phyloP scores from a whole-genome alignment of 2,329 filamentous ascomycete species.

The Aspergillus amoenus region DNA sequence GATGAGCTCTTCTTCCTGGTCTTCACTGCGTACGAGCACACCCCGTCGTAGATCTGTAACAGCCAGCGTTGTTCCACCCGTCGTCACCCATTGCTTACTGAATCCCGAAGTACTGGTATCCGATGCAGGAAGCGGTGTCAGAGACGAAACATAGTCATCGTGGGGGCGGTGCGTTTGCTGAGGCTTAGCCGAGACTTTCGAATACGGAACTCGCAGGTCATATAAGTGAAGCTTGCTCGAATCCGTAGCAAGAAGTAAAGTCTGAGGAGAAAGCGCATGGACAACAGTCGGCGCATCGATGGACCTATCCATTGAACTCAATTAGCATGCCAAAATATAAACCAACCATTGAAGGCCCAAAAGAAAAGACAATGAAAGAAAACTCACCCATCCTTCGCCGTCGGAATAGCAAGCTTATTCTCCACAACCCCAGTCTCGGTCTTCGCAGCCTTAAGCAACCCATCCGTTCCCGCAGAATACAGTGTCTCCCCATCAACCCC shows the following conservation, averaged over 20 bases:
- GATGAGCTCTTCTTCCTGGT: slow-evolving; percentile 93
- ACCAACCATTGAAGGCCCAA: not conserved
- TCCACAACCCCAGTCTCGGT: slow-evolving; percentile 65
- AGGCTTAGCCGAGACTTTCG: slow-evolving; percentile 61
- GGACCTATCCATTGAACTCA: slow-evolving; percentile 27
- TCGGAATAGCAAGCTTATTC: slow-evolving; percentile 78
- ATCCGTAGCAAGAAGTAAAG: slow-evolving; percentile 84
- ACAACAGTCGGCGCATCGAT: slow-evolving; percentile 77
- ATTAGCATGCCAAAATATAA: not conserved
- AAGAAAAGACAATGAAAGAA: not conserved
- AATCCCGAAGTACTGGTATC: slow-evolving; percentile 81
- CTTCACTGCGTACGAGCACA: slow-evolving; percentile 83
- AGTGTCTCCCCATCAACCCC: slow-evolving; percentile 71
- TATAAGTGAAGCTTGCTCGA: slow-evolving; percentile 85
- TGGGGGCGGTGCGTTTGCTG: slow-evolving; percentile 83
- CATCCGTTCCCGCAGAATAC: slow-evolving; percentile 62
- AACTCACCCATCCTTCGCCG: slow-evolving; percentile 41
- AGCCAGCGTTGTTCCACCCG: slow-evolving; percentile 85
- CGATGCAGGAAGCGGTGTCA: slow-evolving; percentile 78
- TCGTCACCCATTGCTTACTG: slow-evolving; percentile 92
- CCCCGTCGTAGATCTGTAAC: slow-evolving; percentile 86
- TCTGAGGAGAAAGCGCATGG: slow-evolving; percentile 81
- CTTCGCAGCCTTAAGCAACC: slow-evolving; percentile 61
- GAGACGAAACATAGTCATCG: slow-evolving; percentile 86
- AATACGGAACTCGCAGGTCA: slow-evolving; percentile 68